phyloP scores from a whole-genome alignment of 371 early-diverging fungal species.

The Smittium culicis region DNA sequence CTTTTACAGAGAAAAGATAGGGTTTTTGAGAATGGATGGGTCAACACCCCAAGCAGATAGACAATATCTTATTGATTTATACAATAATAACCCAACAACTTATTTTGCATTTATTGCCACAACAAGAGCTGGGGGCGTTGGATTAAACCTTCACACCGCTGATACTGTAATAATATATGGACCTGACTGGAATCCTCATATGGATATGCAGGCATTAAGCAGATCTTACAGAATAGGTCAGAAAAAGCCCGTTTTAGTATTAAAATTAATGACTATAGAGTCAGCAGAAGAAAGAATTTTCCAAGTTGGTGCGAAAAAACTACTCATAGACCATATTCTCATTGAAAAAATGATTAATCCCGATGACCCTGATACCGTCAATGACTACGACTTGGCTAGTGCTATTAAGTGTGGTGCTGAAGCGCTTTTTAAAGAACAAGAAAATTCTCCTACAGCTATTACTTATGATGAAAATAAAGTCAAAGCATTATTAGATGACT shows the following conservation, averaged over 20 bases:
- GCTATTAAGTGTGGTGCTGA: slow-evolving; percentile 70
- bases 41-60: slow-evolving; percentile 43
- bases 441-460: slow-evolving; percentile 33
- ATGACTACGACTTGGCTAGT: slow-evolving; percentile 35
- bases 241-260: slow-evolving; percentile 65
- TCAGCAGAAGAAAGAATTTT: slow-evolving; percentile 64
- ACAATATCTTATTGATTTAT: slow-evolving; percentile 64
- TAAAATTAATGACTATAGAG: slow-evolving; percentile 70
- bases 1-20: slow-evolving; percentile 34
- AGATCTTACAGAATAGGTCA: slow-evolving; percentile 94
- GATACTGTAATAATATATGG: slow-evolving; percentile 91
- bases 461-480: slow-evolving; percentile 43
- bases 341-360: slow-evolving; percentile 61
- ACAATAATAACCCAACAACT: slow-evolving; percentile 57
- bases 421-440: slow-evolving; percentile 55
- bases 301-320: slow-evolving; percentile 66
- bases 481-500: slow-evolving; percentile 47
- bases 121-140: slow-evolving; percentile 88
- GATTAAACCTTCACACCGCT: slow-evolving; percentile 87
- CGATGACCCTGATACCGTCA: slow-evolving; percentile 25
- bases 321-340: slow-evolving; percentile 70
- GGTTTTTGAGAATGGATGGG: slow-evolving; percentile 73
- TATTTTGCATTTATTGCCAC: slow-evolving; percentile 67
- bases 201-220: slow-evolving; percentile 78
- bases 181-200: slow-evolving; percentile 89